These are phyloP conservation scores for Auricularia heimuer DNA, from an alignment of 768 basidiomycete genomes.

Conservation along the genomic window DNA sequence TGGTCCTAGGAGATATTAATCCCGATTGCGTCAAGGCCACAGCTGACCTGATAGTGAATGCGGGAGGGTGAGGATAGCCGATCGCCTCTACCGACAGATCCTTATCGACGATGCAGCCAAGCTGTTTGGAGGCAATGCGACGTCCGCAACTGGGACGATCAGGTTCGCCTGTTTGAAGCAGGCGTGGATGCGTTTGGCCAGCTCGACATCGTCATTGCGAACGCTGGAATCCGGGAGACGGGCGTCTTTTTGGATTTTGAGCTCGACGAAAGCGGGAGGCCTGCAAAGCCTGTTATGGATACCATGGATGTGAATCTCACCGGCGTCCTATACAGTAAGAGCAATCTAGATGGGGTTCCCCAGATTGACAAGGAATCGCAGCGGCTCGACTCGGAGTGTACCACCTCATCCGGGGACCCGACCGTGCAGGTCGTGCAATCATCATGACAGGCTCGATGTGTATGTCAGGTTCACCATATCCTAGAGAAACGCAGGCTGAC, in stretches of 20 bases:
- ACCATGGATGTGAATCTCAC: constrained; percentile 42
- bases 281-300: constrained; percentile 32
- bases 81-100: neutral
- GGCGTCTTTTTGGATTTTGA: constrained; percentile 12
- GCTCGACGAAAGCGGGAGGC: constrained; percentile 25
- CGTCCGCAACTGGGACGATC: neutral
- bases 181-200: neutral
- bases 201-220: constrained; percentile 12
- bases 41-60: neutral
- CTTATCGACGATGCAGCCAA: neutral
- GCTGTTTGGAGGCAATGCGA: constrained; percentile 1
- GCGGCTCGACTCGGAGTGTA: constrained; percentile 41
- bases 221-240: constrained; percentile 33
- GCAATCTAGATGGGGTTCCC: neutral
- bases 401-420: constrained; percentile 33
- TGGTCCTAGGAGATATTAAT: neutral
- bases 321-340: constrained; percentile 40
- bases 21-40: neutral
- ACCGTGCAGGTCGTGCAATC: constrained; percentile 36
- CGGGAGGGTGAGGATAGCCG: neutral
- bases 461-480: constrained; percentile 12
- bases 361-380: constrained; percentile 12
- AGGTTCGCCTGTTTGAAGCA: neutral
- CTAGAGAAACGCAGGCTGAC: neutral
- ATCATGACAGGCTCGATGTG: constrained; percentile 49